Evolutionary conservation across 306 rosid species (phyloP), one percentile per base, ranked within the genome.

Genomic region (Fragaria vesca): DNA sequence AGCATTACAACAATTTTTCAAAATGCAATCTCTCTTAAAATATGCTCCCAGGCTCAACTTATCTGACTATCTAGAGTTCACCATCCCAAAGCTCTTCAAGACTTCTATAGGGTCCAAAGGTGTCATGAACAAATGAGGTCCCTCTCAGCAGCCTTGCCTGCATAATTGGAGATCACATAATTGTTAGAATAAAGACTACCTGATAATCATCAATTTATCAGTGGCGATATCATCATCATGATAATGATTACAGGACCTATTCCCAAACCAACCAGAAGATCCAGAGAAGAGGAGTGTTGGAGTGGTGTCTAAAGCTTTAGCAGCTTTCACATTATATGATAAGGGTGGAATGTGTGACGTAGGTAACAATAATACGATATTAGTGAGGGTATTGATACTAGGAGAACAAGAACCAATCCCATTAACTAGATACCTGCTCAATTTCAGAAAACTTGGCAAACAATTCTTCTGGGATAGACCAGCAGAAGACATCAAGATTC

Each of bases 21-120:
- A 54, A 2, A 54, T 20, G 12, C 60, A 54, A 20, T 20, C 12
- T 54, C 26, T 20, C 26, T 20, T 2, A 2, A 52, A 54, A 54
- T 8, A 54, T 54, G 60, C 26, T 20, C 26, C 60, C 26, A 54
- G 4, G 26, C 60, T 20, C 12, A 54, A 54, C 26, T 20, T 18
- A 52, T 51, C 48, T 8, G 15, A 38, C 21, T 36, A 54, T 26
- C 42, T 74, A 93, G 54, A 89, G 85, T 86, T 93, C 96, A 15
- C 96, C 97, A 81, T 93, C 97, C 96, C 97, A 93, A 4, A 93
- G 36, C 38, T 93, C 93, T 75, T 90, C 88, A 52, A 90, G 0
- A 34, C 81, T 66, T 79, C 75, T 85, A 75, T 90, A 93, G 52
- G 12, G 58, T 48, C 91, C 93, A 71, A 45, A 88, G 42, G 86